Percentiles rank a stretch among this genome's conserved stretches.
These are phyloP conservation scores for Dipteronia sinensis DNA, from an alignment of 345 rosid genomes.

Conservation along the genomic window DNA sequence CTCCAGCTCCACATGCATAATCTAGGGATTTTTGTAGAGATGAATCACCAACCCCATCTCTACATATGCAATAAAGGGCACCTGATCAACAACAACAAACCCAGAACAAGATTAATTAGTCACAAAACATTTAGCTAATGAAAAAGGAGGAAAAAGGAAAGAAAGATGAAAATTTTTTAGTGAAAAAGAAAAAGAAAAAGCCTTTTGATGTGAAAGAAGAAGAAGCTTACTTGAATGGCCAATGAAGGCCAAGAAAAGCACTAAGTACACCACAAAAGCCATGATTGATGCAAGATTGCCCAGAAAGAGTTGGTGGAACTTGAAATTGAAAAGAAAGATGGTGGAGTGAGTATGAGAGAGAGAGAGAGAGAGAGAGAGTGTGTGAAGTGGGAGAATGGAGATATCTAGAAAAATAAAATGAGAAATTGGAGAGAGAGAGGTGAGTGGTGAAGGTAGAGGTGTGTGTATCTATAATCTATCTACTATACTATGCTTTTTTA, in stretches of 20 bases:
- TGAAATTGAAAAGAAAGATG: neutral
- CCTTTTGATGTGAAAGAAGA: neutral
- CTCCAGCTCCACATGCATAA: slow-evolving; percentile 93
- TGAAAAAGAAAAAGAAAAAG: neutral
- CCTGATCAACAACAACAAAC: slow-evolving; percentile 29
- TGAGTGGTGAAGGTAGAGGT: slow-evolving; percentile 19
- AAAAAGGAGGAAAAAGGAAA: neutral
- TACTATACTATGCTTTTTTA: neutral
- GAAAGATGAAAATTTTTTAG: neutral
- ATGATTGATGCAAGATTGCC: slow-evolving; percentile 40
- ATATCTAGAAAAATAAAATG: slow-evolving; percentile 25
- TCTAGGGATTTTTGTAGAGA: slow-evolving; percentile 71
- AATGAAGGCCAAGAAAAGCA: slow-evolving; percentile 53
- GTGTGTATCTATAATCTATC: slow-evolving; percentile 10
- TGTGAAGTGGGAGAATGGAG: slow-evolving; percentile 13
- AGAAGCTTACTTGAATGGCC: slow-evolving; percentile 70
- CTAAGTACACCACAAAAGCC: slow-evolving; percentile 50
- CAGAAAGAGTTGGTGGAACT: neutral
- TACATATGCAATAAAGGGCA: slow-evolving; percentile 76
- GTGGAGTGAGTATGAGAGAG: neutral
- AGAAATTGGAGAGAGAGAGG: slow-evolving; percentile 22
- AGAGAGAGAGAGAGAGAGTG: slow-evolving; percentile 1
- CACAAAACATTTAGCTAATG: neutral
- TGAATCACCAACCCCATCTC: slow-evolving; percentile 56
- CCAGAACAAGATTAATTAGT: slow-evolving; percentile 6